Base-by-base conservation (phyloP, 2,329 filamentous ascomycete genomes). In the Ophiostoma australiae region DNA sequence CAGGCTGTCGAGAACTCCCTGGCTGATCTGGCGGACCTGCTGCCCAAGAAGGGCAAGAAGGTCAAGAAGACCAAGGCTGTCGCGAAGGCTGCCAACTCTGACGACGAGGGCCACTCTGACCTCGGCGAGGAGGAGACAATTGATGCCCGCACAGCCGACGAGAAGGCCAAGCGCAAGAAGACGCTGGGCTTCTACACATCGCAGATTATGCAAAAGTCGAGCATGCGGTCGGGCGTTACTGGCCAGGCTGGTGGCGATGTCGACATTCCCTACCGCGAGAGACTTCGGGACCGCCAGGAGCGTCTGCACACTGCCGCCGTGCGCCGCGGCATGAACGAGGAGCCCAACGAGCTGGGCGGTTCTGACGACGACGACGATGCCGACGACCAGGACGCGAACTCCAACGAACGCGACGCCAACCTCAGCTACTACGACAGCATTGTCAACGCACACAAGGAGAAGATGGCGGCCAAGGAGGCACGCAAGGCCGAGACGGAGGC, bases 121-220 rank as follows among this genome's bases (percentile, higher is more conserved):
- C 94, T 99, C 78, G 95, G 94, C 76, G 95, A 99, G 77, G 93
- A 97, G 78, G 90, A 92, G 20, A 82, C 84, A 4, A 86, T 98
- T 72, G 92, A 93, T 70, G 88, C 89, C 13, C 86, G 89, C 73
- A 89, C 94, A 73, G 90, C 92, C 0, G 91, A 91, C 61, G 92
- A 97, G 77, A 99, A 99, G 81, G 91, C 90, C 0, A 87, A 88
- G 72, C 91, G 91, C 80, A 97, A 95, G 85, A 97, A 96, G 84
- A 93, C 89, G 74, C 86, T 99, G 72, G 91, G 93, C 73, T 99
- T 99, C 84, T 99, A 99, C 85, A 98, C 96, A 2, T 97, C 94
- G 3, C 95, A 99, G 79, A 95, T 99, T 75, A 91, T 92, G 37
- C 94, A 98, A 79, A 98, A 97, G 81, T 89, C 92, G 71, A 97